Conservation (phyloP, 768 basidiomycete genomes). For the Pleurotus salmoneostramineus region DNA sequence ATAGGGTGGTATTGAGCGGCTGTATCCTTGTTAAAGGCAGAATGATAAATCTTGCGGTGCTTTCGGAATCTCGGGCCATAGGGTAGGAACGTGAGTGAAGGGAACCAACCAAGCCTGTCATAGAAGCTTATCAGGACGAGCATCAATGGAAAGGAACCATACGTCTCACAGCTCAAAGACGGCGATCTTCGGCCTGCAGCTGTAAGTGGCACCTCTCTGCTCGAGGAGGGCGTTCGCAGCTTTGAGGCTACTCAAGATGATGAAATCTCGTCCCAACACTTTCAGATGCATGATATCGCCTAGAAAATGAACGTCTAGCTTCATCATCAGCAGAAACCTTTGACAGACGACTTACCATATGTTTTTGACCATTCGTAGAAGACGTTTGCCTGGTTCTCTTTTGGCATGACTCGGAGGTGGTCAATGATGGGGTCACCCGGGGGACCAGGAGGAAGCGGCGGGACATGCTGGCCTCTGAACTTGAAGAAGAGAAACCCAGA, state of each 20-base stretch:
- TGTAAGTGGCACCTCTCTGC: slow-evolving; percentile 20
- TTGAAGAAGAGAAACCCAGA: too few species aligned
- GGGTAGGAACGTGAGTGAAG: slow-evolving; percentile 4
- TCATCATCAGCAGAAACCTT: not conserved
- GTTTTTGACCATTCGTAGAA: slow-evolving; percentile 36
- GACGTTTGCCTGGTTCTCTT: slow-evolving; percentile 29
- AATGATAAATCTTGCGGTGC: not conserved
- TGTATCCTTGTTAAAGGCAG: not conserved
- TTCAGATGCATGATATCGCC: slow-evolving; percentile 8
- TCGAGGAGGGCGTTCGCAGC: slow-evolving; percentile 11
- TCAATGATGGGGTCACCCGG: slow-evolving; percentile 41
- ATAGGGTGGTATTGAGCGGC: not conserved
- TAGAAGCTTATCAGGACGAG: not conserved
- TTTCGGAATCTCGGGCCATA: slow-evolving; percentile 8
- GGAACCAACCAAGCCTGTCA: slow-evolving; percentile 14
- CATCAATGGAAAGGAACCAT: not conserved
- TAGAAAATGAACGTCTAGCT: not conserved
- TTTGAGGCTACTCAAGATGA: slow-evolving; percentile 7
- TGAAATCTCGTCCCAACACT: slow-evolving; percentile 6
- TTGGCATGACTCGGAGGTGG: slow-evolving; percentile 40
- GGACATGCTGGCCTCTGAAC: not conserved
- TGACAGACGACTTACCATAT: slow-evolving; percentile 33
- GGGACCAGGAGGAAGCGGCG: slow-evolving; percentile 40
- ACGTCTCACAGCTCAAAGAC: slow-evolving; percentile 39
- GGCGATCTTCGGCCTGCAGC: slow-evolving; percentile 32